Conservation (phyloP, 345 rosid species). For the Sapria himalayana region DNA sequence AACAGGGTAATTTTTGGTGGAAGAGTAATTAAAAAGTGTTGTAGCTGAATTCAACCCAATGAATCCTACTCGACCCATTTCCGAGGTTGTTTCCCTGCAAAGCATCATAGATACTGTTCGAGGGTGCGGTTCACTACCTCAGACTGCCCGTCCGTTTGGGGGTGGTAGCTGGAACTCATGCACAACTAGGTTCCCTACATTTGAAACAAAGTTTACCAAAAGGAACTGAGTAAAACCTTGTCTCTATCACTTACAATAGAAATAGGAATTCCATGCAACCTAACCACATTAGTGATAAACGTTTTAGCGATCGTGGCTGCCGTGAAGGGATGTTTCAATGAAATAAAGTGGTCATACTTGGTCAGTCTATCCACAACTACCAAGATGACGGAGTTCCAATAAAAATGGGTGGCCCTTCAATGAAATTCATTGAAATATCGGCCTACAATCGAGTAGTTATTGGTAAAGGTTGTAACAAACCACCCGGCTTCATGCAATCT, state of each 20-base stretch:
- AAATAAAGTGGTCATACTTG: background rate
- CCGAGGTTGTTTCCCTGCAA: no score
- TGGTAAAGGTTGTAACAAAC: background rate
- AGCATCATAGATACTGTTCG: no score
- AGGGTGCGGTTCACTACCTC: no score
- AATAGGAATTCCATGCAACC: background rate
- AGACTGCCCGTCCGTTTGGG: background rate
- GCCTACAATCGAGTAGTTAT: background rate
- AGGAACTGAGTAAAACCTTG: background rate
- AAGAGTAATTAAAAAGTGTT: no score
- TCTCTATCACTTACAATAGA: no score
- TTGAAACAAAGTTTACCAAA: background rate
- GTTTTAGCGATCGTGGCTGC: background rate
- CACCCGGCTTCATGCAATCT: background rate
- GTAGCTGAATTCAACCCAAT: no score
- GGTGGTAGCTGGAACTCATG: background rate
- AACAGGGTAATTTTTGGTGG: no score
- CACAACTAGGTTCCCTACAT: background rate
- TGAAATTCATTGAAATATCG: background rate
- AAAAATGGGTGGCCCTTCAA: no score
- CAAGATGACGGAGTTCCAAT: no score
- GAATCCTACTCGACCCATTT: no score
- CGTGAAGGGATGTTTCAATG: background rate
- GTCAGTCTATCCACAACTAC: no score
- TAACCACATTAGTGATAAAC: background rate